Base-by-base conservation (phyloP, 2,329 filamentous ascomycete genomes). In the Rhexocercosporidium sp. region DNA sequence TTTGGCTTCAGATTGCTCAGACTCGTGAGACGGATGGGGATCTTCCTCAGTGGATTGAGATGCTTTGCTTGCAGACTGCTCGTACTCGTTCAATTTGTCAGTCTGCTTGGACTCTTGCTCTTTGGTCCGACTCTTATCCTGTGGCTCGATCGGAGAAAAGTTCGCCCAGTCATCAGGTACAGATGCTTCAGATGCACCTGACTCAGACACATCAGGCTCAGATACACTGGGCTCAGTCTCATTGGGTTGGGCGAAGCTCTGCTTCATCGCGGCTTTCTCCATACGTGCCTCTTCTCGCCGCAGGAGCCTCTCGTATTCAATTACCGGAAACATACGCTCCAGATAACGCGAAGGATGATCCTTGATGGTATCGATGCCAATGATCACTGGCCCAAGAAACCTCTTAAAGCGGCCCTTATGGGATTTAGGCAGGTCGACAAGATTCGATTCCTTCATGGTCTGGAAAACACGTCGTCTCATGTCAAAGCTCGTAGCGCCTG, bases 401-500 rank as follows among this genome's bases (percentile, higher is more conserved):
- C 46, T 64, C 3, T 56, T 29, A 60, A 64, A 72, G 12, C 56
- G 46, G 5, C 46, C 18, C n/a, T 29, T 25, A 3, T 39, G n/a
- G 14, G 37, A 54, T n/a, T 9, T 22, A 22, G 56, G 53, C n/a
- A 8, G 2, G 0, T 49, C 20, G 8, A 18, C 20, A 8, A 11
- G 9, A 16, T 49, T 41, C 1, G 49, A 59, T 11, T 61, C 31
- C 29, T 53, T 54, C 29, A 73, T 51, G 46, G 70, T 74, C 29
- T 53, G 8, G 11, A 39, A 37, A 14, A 74, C 64, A 37, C 46
- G 67, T 3, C 51, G 18, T 57, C 73, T 66, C 69, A 72, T 70
- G 14, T 25, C 18, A 20, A 22, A 62, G 18, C 74, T 79, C 12
- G 79, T 78, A 12, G 56, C 47, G 9, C 74, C 75, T 18, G 76